Evolutionary conservation across 2,329 filamentous ascomycete species (phyloP).

Genomic region (Xylariales sp.): DNA sequence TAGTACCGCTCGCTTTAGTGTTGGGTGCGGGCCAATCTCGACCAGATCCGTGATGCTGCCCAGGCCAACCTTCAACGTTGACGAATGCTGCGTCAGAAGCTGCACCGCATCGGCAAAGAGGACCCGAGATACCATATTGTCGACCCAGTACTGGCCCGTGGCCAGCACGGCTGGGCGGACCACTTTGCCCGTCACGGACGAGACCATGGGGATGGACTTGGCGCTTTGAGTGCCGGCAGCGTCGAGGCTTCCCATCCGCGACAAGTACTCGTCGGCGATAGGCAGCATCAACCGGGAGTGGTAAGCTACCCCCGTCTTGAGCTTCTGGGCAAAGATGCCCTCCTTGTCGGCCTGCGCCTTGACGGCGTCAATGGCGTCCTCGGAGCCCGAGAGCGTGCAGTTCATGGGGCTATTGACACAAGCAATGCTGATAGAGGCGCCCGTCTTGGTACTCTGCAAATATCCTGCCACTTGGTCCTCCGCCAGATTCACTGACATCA

Average conservation of each 20-base stretch:
- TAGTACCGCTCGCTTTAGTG: slow-evolving; percentile 14
- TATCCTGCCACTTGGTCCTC: slow-evolving; percentile 6
- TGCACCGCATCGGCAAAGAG: slow-evolving; percentile 22
- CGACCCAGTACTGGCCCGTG: slow-evolving; percentile 16
- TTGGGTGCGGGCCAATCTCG: slow-evolving; percentile 25
- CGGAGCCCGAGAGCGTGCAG: slow-evolving; percentile 28
- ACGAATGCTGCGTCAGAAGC: not conserved
- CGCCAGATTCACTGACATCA: slow-evolving; percentile 25
- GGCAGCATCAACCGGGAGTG: slow-evolving; percentile 29
- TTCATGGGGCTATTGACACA: slow-evolving; percentile 27
- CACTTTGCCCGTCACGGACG: not conserved
- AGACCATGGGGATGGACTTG: slow-evolving; percentile 11
- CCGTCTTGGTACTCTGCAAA: not conserved
- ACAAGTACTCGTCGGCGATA: slow-evolving; percentile 11
- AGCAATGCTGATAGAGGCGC: slow-evolving; percentile 16
- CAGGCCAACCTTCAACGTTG: not conserved
- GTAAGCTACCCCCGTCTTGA: slow-evolving; percentile 26
- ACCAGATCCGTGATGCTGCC: slow-evolving; percentile 13
- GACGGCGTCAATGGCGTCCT: slow-evolving; percentile 15
- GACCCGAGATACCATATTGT: slow-evolving; percentile 27
- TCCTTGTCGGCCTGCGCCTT: slow-evolving; percentile 14
- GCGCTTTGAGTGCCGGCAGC: not conserved
- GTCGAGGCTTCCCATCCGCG: slow-evolving; percentile 7
- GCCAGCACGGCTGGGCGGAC: not conserved
- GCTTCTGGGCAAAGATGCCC: slow-evolving; percentile 19